These are phyloP conservation scores for Wickerhamomyces alni DNA, from an alignment of 805 yeast genomes.

Conservation along the genomic window DNA sequence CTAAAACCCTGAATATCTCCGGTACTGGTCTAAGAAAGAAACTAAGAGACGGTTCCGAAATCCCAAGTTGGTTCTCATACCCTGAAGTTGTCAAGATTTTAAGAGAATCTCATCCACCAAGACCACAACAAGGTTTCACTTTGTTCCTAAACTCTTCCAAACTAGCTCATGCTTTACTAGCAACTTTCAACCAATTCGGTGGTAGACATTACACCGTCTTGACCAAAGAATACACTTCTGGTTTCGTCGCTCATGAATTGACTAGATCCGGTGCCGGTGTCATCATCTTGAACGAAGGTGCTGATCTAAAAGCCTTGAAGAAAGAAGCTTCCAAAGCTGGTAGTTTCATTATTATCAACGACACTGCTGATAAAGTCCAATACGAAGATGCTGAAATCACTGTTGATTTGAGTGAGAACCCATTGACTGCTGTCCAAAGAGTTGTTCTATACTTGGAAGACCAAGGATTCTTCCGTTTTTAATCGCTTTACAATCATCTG, in stretches of 20 bases:
- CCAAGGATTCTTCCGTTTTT: conserved; percentile 72
- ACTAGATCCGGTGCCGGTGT: conserved; percentile 92
- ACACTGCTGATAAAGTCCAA: conserved; percentile 26
- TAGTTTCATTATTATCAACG: conserved; percentile 41
- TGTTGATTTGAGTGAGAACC: conserved; percentile 47
- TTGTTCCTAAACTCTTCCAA: conserved; percentile 58
- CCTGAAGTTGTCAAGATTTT: conserved; percentile 91
- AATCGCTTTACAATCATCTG: neutral
- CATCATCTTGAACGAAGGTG: conserved; percentile 42
- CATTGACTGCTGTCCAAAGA: conserved; percentile 68
- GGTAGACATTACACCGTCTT: conserved; percentile 65
- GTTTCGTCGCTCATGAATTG: conserved; percentile 67
- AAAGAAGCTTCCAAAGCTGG: conserved; percentile 37
- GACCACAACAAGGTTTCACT: conserved; percentile 84
- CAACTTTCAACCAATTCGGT: conserved; percentile 82
- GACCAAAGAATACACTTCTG: conserved; percentile 37
- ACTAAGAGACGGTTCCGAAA: conserved; percentile 77
- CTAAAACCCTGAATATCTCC: conserved; percentile 82
- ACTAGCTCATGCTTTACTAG: conserved; percentile 77
- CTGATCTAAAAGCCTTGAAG: conserved; percentile 5
- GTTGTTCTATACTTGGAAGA: conserved; percentile 68
- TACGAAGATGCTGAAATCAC: conserved; percentile 52
- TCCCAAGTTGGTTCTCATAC: conserved; percentile 96
- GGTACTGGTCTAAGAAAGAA: conserved; percentile 93
- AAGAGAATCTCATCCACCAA: conserved; percentile 90